Conservation (phyloP, 345 rosid species). For the Rhodamnia argentea region DNA sequence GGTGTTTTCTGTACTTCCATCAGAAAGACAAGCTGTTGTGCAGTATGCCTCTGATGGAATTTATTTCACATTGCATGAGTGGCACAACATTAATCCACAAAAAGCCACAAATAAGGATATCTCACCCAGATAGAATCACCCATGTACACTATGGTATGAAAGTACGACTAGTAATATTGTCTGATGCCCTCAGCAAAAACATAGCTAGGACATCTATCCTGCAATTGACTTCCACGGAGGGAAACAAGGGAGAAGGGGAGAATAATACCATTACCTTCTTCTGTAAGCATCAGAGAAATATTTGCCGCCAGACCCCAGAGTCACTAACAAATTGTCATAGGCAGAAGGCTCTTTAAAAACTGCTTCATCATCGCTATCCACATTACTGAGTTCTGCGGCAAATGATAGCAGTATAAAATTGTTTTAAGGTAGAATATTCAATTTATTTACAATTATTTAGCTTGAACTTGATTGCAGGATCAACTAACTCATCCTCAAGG, state of each 20-base stretch:
- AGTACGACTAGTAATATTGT: background rate
- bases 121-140: background rate
- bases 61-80: background rate
- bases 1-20: background rate
- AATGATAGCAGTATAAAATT: constrained; percentile 9
- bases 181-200: background rate
- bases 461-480: background rate
- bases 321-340: constrained; percentile 35
- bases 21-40: background rate
- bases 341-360: constrained; percentile 28
- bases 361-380: constrained; percentile 14
- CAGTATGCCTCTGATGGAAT: background rate
- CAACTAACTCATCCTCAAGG: background rate
- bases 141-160: background rate
- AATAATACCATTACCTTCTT: constrained; percentile 31
- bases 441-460: background rate
- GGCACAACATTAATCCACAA: background rate
- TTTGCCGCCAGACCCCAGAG: constrained; percentile 37
- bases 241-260: background rate
- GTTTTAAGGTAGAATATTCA: background rate
- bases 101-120: background rate
- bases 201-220: background rate
- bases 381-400: constrained; percentile 10
- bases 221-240: background rate
- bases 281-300: constrained; percentile 30